These are phyloP conservation scores for Amesomyces nigricolor DNA, from an alignment of 2,329 filamentous ascomycete species.

Conservation along the genomic window DNA sequence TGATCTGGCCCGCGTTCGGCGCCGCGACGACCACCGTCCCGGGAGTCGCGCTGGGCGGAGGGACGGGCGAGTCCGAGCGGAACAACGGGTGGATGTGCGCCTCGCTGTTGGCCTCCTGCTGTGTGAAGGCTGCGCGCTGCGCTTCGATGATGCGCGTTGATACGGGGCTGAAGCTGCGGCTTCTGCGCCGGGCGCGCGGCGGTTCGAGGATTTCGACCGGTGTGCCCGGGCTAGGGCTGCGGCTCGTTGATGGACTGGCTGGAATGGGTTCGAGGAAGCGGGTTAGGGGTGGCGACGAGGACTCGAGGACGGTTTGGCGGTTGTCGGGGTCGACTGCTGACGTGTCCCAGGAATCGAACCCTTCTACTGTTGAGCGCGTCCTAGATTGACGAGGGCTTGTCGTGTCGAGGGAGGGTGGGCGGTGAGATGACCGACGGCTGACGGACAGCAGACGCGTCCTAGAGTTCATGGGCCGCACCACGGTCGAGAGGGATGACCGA, in stretches of 20 bases:
- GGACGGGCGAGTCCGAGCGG: conserved; percentile 63
- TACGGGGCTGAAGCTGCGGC: conserved; percentile 48
- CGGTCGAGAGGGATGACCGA: conserved; percentile 43
- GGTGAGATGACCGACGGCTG: conserved; percentile 33
- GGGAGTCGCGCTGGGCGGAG: conserved; percentile 59
- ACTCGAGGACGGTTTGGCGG: conserved; percentile 51
- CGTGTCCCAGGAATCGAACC: conserved; percentile 72
- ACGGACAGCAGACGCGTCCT: conserved; percentile 48
- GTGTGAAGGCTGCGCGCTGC: conserved; percentile 30
- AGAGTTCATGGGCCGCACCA: conserved; percentile 51
- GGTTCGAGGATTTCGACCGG: conserved; percentile 51
- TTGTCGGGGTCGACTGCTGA: conserved; percentile 59
- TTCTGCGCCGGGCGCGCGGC: conserved; percentile 40
- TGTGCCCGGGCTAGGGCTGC: conserved; percentile 58
- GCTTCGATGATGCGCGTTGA: conserved; percentile 31
- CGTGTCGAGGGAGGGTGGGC: conserved; percentile 46
- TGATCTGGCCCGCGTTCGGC: conserved; percentile 60
- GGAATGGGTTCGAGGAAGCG: conserved; percentile 66
- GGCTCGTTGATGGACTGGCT: conserved; percentile 57
- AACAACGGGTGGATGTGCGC: conserved; percentile 74
- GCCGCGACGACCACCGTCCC: conserved; percentile 67
- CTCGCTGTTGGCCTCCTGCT: conserved; percentile 44
- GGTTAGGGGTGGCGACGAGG: conserved; percentile 39
- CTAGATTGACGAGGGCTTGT: conserved; percentile 30
- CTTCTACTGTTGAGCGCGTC: conserved; percentile 46